These are phyloP conservation scores for Penicillium sp. DNA, from an alignment of 2,329 filamentous ascomycete species.

Conservation along the genomic window DNA sequence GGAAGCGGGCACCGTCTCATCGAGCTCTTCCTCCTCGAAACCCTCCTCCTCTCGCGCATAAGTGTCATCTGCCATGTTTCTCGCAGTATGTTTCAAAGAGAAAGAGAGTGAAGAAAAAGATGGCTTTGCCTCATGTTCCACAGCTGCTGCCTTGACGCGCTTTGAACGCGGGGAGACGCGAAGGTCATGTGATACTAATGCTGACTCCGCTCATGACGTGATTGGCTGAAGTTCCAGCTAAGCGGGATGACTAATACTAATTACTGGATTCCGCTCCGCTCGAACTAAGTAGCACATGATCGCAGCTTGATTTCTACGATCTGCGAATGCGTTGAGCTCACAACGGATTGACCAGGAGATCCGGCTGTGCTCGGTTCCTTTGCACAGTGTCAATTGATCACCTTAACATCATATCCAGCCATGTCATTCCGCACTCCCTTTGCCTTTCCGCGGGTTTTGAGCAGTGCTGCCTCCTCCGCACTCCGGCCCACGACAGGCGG, in stretches of 20 bases:
- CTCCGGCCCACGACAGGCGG: conserved; percentile 21
- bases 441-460: conserved; percentile 27
- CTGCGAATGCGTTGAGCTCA: background rate
- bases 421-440: conserved; percentile 43
- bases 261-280: too few species aligned
- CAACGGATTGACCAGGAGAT: background rate
- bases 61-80: conserved; percentile 36
- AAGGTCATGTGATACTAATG: conserved; percentile 32
- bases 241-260: too few species aligned
- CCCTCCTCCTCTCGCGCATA: conserved; percentile 37
- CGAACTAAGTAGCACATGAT: too few species aligned
- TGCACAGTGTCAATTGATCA: background rate
- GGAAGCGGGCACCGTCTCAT: conserved; percentile 32
- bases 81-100: background rate
- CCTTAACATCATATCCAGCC: background rate
- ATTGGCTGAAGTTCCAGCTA: conserved; percentile 26
- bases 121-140: background rate
- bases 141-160: conserved; percentile 29
- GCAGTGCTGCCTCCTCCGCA: conserved; percentile 13
- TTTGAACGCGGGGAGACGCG: conserved; percentile 29
- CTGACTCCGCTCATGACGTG: conserved; percentile 24
- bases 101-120: background rate
- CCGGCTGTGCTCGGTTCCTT: background rate
- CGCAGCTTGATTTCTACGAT: background rate
- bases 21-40: conserved; percentile 45